Percentiles rank a stretch among this genome's conserved stretches.
phyloP scores from a whole-genome alignment of 73 alveolate species.

The Breviolum minutum region DNA sequence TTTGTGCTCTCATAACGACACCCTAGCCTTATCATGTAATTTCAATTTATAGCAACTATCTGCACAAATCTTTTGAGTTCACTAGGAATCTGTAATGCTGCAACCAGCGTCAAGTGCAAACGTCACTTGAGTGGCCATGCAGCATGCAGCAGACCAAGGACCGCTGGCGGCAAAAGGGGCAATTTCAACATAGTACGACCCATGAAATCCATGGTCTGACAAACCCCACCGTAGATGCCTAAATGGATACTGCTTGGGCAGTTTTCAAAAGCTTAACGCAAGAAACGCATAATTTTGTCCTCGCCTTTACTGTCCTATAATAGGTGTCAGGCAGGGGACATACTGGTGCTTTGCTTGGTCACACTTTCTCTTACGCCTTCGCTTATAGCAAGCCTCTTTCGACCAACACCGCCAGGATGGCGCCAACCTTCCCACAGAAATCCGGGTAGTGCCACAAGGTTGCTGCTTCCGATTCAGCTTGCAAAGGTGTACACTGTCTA shows the following conservation, averaged over 20 bases:
- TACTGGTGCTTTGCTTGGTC: no score
- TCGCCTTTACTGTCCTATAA: no score
- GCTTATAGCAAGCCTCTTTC: neutral
- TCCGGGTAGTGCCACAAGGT: neutral
- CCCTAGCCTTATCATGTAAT: neutral
- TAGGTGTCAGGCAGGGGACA: no score
- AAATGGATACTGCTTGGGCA: no score
- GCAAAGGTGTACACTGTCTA: neutral
- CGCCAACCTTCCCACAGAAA: slow-evolving; percentile 5
- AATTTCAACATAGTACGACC: no score
- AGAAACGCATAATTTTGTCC: no score
- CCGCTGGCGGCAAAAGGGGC: neutral
- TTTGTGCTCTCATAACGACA: neutral
- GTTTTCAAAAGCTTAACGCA: no score
- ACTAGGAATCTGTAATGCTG: neutral
- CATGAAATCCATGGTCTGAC: no score
- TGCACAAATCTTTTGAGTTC: neutral
- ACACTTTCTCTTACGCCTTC: no score
- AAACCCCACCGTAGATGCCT: no score
- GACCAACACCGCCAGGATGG: neutral
- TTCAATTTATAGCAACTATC: no score
- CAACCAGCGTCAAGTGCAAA: neutral
- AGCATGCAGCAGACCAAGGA: slow-evolving; percentile 45
- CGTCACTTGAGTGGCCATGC: neutral
- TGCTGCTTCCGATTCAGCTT: neutral